These are phyloP conservation scores for Fusarium drepaniforme DNA, from an alignment of 2,329 filamentous ascomycete genomes.

Conservation along the genomic window DNA sequence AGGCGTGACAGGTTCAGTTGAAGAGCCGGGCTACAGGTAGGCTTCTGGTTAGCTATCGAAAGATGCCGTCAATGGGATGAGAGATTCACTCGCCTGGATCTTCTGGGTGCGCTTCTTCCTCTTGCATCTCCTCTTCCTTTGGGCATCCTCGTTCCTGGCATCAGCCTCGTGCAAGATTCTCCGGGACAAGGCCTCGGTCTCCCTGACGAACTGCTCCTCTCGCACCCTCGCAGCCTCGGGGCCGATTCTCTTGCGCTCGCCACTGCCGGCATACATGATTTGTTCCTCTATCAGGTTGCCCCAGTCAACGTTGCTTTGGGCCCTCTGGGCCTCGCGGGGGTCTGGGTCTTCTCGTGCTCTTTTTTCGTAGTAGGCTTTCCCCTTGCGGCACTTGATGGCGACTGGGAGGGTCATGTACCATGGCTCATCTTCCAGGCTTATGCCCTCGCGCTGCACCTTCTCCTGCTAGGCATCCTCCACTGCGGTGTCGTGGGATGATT, in stretches of 20 bases:
- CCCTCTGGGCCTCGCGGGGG: not conserved
- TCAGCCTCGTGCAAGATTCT: not conserved
- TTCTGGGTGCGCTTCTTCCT: not conserved
- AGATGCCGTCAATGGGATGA: not conserved
- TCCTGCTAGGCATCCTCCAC: not conserved
- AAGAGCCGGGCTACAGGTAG: not conserved
- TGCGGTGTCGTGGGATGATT: not conserved
- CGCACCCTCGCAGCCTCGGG: not conserved
- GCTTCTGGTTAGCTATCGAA: not conserved
- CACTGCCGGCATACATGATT: not conserved
- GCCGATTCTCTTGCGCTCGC: not conserved
- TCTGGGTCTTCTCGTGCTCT: not conserved
- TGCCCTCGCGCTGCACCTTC: not conserved
- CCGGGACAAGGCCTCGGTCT: not conserved
- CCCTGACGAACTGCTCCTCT: not conserved
- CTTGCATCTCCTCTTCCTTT: not conserved
- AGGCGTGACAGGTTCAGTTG: not conserved
- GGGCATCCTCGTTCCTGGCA: not conserved
- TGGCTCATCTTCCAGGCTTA: not conserved
- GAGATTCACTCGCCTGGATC: not conserved
- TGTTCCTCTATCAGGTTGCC: not conserved
- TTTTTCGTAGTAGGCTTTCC: not conserved
- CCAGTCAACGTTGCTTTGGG: not conserved
- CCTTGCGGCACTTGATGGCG: not conserved
- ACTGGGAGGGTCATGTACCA: not conserved